phyloP scores from a whole-genome alignment of 805 yeast genomes.

The Nakazawaea anatomiae region DNA sequence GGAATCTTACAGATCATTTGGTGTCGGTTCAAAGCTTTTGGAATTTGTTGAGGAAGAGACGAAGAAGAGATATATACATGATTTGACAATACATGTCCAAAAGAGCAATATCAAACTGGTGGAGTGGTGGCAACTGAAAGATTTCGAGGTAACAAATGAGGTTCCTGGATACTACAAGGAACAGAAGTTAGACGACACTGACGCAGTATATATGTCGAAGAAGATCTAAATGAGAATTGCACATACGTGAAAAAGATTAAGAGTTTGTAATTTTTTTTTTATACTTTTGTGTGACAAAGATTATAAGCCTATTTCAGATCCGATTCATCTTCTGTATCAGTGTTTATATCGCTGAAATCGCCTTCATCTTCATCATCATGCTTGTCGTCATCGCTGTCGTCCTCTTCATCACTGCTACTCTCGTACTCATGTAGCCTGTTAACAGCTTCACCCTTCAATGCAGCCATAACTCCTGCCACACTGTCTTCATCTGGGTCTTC shows the following conservation, averaged over 20 bases:
- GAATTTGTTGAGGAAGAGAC: slow-evolving; percentile 53
- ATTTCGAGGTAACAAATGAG: slow-evolving; percentile 27
- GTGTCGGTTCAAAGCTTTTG: slow-evolving; percentile 57
- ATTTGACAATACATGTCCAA: slow-evolving; percentile 33
- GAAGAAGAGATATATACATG: slow-evolving; percentile 38
- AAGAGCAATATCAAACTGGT: slow-evolving; percentile 24
- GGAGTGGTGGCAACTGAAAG: slow-evolving; percentile 32
- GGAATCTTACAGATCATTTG: slow-evolving; percentile 52
- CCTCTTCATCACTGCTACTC: slow-evolving; percentile 23
- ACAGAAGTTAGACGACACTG: slow-evolving; percentile 31
- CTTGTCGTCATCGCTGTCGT: slow-evolving; percentile 18
- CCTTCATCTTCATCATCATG: slow-evolving; percentile 16
- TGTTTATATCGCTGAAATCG: slow-evolving; percentile 48
- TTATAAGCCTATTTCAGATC: slow-evolving; percentile 18
- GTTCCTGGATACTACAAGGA: slow-evolving; percentile 28
- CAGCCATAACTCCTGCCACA: slow-evolving; percentile 69
- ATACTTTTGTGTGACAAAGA: too few relatives aligned
- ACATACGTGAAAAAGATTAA: too few relatives aligned
- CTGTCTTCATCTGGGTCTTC: slow-evolving; percentile 73
- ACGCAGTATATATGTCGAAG: slow-evolving; percentile 29
- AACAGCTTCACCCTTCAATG: slow-evolving; percentile 56
- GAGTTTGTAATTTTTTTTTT: too few relatives aligned
- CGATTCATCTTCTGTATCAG: slow-evolving; percentile 58
- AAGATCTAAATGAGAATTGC: slow-evolving; percentile 15
- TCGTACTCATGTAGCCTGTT: slow-evolving; percentile 23